Evolutionary conservation across 257 asterid genomes (phyloP), one percentile per base, ranked within the genome.

Genomic region (Solanum phureja): DNA sequence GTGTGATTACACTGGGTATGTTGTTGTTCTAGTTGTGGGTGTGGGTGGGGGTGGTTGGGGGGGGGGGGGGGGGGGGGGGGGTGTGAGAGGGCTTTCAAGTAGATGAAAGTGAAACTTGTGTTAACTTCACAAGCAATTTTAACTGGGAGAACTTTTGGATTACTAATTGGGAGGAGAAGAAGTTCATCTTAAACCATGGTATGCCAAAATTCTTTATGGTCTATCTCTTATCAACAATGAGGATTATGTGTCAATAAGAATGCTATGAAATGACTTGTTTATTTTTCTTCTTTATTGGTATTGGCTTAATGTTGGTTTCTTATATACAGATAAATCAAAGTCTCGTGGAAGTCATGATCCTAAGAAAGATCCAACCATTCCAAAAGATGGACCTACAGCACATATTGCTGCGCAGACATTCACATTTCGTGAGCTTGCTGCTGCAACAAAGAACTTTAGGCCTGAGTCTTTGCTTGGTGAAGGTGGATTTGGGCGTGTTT

Each of bases 401-500:
- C 91, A 95, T 88, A 96, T 95, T 79, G 99, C 98, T 87, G 98
- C 99, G 34, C 98, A 94, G 89, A 93, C 94, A 76, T 97, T 97
- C 93, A 95, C 98, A 69, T 94, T 95, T 84, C 98, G 95, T 75
- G 98, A 96, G 89, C 98, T 97, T 88, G 97, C 95, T 72, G 90
- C 94, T 91, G 99, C 98, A 60, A 96, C 99, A 11, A 91, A 92
- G 87, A 94, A 95, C 91, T 97, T 97, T 88, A 94, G 93, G 89
- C 93, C 90, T 2, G 99, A 95, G 90, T 91, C 92, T 88, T 89
- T 94, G 90, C 90, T 97, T 60, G 99, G 99, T 60, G 98, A 95
- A 92, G 99, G 99, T 91, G 99, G 99, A 56, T 97, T 97, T 85
- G 99, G 99, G 49, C 97, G 95, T 79, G 99, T 97, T 85, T 95